A percentile compares a stretch with the other conserved stretches of the same genome.
Evolutionary conservation across 768 basidiomycete genomes (phyloP).

Genomic region (Auricularia sp.): DNA sequence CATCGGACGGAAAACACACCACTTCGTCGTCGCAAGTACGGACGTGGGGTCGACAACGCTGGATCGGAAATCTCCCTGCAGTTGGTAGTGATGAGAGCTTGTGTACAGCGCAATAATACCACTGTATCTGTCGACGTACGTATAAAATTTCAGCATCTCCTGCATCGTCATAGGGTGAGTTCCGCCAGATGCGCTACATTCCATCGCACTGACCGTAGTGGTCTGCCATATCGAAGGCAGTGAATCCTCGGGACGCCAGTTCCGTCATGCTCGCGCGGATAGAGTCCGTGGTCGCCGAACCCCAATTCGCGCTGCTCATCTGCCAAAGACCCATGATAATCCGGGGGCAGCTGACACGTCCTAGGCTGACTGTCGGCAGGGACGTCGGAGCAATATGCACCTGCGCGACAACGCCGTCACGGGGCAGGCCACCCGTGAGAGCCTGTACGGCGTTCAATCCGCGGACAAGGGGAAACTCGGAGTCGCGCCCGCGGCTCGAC

Average conservation of each 20-base stretch:
- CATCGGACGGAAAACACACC: conserved; percentile 63
- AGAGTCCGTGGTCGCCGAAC: background rate
- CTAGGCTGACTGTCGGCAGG: background rate
- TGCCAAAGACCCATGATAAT: conserved; percentile 9
- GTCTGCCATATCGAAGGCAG: conserved; percentile 3
- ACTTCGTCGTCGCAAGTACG: conserved; percentile 72
- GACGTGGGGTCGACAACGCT: conserved; percentile 29
- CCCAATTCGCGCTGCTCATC: conserved; percentile 9
- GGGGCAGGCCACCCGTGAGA: too few relatives aligned
- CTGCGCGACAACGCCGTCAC: too few relatives aligned
- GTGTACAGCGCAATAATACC: too few relatives aligned
- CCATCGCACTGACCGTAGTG: background rate
- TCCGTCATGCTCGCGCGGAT: background rate
- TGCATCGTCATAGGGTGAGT: too few relatives aligned
- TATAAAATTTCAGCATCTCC: conserved; percentile 1
- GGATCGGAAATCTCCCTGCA: conserved; percentile 57
- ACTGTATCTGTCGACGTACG: background rate
- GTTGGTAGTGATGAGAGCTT: too few relatives aligned
- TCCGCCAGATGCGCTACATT: too few relatives aligned
- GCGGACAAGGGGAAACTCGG: too few relatives aligned
- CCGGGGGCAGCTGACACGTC: conserved; percentile 4
- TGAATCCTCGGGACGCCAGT: background rate
- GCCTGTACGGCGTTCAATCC: too few relatives aligned
- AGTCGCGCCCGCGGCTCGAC: too few relatives aligned
- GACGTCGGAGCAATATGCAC: too few relatives aligned